Evolutionary conservation across 2,329 filamentous ascomycete species (phyloP).

Genomic region (Phaeosphaeria sp.): DNA sequence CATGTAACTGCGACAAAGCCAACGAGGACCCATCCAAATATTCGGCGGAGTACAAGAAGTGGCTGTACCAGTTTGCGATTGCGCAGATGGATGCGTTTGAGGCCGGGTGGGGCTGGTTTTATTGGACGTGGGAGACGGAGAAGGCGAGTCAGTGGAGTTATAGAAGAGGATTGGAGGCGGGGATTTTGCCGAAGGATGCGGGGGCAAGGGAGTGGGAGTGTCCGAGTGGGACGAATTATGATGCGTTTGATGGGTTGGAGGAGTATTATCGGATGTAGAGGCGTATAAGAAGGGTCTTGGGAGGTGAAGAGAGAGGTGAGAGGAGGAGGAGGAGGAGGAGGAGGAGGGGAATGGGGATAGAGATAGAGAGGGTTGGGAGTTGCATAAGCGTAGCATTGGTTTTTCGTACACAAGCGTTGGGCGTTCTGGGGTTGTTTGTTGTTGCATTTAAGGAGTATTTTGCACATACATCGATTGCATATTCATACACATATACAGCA

Average conservation of each 20-base stretch:
- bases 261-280: slow-evolving; percentile 49
- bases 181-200: slow-evolving; percentile 71
- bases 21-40: slow-evolving; percentile 77
- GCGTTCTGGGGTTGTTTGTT: too few relatives aligned
- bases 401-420: too few relatives aligned
- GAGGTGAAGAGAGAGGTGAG: too few relatives aligned
- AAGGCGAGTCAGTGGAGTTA: slow-evolving; percentile 89
- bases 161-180: slow-evolving; percentile 76
- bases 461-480: too few relatives aligned
- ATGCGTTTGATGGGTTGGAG: slow-evolving; percentile 52
- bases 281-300: too few relatives aligned
- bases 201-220: slow-evolving; percentile 54
- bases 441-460: too few relatives aligned
- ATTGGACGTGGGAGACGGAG: slow-evolving; percentile 98
- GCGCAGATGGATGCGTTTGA: slow-evolving; percentile 97
- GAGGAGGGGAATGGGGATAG: background rate
- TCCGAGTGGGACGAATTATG: slow-evolving; percentile 41
- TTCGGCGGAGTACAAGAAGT: slow-evolving; percentile 78
- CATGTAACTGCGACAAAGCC: slow-evolving; percentile 76
- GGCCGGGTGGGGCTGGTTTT: slow-evolving; percentile 95
- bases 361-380: too few relatives aligned
- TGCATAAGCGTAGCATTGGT: too few relatives aligned
- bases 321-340: background rate
- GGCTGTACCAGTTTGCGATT: slow-evolving; percentile 87
- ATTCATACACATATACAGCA: too few relatives aligned